Evolutionary conservation across 2,329 filamentous ascomycete genomes (phyloP).

Genomic region (Venturia pyrina): DNA sequence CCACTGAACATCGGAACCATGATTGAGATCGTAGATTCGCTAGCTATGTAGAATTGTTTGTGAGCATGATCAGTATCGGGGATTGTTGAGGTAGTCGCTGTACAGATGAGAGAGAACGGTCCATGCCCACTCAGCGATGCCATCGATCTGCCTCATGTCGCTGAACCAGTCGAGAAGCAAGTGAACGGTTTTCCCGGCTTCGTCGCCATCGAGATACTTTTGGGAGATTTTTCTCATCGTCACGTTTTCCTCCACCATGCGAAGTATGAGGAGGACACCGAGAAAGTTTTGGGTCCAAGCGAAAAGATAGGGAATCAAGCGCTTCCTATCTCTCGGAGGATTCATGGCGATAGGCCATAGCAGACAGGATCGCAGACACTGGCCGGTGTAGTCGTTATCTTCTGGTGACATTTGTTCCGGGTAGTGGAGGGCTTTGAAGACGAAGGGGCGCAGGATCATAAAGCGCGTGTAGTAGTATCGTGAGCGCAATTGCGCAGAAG

Average conservation of each 20-base stretch:
- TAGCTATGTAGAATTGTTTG: background rate
- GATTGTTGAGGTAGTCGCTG: background rate
- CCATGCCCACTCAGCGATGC: constrained; percentile 48
- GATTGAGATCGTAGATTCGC: background rate
- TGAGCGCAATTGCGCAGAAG: constrained; percentile 16
- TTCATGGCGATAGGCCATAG: constrained; percentile 52
- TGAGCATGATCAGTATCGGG: background rate
- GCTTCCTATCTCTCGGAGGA: constrained; percentile 47
- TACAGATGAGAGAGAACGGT: constrained; percentile 40
- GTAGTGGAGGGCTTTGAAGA: constrained; percentile 29
- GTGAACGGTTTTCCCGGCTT: constrained; percentile 43
- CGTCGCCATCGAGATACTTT: constrained; percentile 33
- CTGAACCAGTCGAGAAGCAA: constrained; percentile 51
- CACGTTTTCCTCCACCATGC: constrained; percentile 43
- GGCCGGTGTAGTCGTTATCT: constrained; percentile 45
- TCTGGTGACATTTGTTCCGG: constrained; percentile 44
- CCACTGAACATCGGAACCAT: background rate
- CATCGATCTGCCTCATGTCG: constrained; percentile 46
- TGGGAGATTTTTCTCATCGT: constrained; percentile 38
- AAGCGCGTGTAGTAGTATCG: constrained; percentile 17
- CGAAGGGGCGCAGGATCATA: constrained; percentile 16
- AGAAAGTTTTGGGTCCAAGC: constrained; percentile 55
- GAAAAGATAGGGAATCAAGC: constrained; percentile 48
- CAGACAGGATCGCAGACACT: constrained; percentile 47
- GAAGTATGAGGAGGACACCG: constrained; percentile 46